These are phyloP conservation scores for Onygenales sp. DNA, from an alignment of 2,329 filamentous ascomycete species.

Conservation along the genomic window DNA sequence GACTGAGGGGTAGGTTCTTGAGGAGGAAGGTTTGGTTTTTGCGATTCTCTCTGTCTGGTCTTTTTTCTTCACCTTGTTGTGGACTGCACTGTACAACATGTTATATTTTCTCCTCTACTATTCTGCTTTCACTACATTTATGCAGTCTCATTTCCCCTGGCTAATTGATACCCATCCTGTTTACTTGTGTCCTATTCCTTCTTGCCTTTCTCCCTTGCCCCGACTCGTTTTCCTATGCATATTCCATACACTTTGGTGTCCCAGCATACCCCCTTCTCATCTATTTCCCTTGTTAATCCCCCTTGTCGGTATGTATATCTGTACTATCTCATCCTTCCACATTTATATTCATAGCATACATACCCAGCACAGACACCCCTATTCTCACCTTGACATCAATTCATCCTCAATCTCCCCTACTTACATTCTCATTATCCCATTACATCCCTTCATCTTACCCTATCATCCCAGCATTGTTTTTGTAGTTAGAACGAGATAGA, in stretches of 20 bases:
- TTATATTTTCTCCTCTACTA: neutral
- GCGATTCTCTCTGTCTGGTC: neutral
- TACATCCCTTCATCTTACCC: too few species aligned
- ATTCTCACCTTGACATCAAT: too few species aligned
- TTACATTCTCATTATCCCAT: too few species aligned
- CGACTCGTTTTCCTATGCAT: too few species aligned
- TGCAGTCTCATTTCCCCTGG: neutral
- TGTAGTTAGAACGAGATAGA: neutral
- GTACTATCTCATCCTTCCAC: too few species aligned
- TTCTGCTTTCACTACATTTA: neutral
- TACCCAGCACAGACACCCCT: too few species aligned
- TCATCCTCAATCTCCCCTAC: too few species aligned
- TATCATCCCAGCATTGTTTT: neutral
- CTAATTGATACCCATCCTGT: neutral
- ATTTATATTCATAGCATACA: too few species aligned
- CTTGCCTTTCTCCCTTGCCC: neutral
- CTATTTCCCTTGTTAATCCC: too few species aligned
- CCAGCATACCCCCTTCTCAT: too few species aligned
- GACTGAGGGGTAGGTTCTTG: neutral
- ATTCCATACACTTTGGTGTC: too few species aligned
- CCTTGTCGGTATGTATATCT: too few species aligned
- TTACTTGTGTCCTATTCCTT: neutral
- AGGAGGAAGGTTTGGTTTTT: neutral
- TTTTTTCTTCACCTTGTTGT: neutral
- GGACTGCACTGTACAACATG: neutral